phyloP scores from a whole-genome alignment of 768 basidiomycete genomes.

The Lentinula guzmanii region DNA sequence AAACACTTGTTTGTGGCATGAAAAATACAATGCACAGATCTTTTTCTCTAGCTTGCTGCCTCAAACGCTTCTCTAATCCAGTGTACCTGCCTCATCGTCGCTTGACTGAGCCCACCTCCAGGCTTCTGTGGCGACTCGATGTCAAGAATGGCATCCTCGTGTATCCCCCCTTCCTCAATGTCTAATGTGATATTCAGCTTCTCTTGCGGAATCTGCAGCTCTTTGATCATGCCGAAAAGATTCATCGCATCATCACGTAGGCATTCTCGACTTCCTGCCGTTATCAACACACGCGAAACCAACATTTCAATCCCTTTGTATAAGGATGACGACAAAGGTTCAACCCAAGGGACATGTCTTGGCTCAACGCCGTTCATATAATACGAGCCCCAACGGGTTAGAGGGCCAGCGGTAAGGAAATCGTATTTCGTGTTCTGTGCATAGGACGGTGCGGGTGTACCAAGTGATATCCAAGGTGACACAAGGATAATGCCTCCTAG shows the following conservation, averaged over 20 bases:
- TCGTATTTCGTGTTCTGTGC: slow-evolving; percentile 20
- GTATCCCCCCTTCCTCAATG: slow-evolving; percentile 25
- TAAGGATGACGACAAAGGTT: slow-evolving; percentile 28
- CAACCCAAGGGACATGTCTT: slow-evolving; percentile 21
- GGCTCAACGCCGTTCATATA: slow-evolving; percentile 22
- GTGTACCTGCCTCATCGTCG: not conserved
- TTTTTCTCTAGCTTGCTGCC: not conserved
- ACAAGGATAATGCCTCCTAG: slow-evolving; percentile 22
- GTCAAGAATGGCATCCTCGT: slow-evolving; percentile 30
- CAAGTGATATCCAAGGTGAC: slow-evolving; percentile 29
- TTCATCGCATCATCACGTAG: slow-evolving; percentile 25
- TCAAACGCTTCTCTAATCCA: not conserved
- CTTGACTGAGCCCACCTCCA: not conserved
- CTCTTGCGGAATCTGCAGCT: slow-evolving; percentile 11
- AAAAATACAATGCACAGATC: not conserved
- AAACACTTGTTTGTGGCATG: no score
- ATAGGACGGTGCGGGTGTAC: slow-evolving; percentile 17
- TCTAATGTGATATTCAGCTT: slow-evolving; percentile 14
- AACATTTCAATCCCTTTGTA: slow-evolving; percentile 24
- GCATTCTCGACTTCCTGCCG: slow-evolving; percentile 27
- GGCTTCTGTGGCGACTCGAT: not conserved
- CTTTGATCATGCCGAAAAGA: slow-evolving; percentile 16
- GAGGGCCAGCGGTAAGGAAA: slow-evolving; percentile 10
- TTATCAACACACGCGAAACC: slow-evolving; percentile 28
- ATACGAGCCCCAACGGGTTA: slow-evolving; percentile 12